These are phyloP conservation scores for Aspergillus awamori DNA, from an alignment of 2,329 filamentous ascomycete species.

Conservation along the genomic window DNA sequence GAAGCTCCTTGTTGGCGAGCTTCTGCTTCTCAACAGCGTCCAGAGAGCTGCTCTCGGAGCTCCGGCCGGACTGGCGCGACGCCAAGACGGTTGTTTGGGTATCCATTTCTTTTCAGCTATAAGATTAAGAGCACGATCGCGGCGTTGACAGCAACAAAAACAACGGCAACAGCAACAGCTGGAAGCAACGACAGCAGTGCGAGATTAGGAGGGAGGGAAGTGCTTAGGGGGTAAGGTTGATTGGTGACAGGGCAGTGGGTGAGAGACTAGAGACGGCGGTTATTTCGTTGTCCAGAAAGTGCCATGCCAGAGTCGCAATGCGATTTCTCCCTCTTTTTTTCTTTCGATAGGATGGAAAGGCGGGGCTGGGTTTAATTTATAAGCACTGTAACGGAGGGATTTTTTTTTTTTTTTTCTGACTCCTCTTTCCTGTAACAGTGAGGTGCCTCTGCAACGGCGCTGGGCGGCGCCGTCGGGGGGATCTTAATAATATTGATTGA, in stretches of 20 bases:
- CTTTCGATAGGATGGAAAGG: slow-evolving; percentile 12
- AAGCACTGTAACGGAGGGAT: slow-evolving; percentile 14
- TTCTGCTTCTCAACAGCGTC: slow-evolving; percentile 32
- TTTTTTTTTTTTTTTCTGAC: slow-evolving; percentile 20
- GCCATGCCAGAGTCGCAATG: slow-evolving; percentile 14
- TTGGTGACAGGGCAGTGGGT: neutral
- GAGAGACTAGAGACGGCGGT: slow-evolving; percentile 2
- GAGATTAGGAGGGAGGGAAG: neutral
- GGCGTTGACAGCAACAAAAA: neutral
- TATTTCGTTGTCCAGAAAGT: slow-evolving; percentile 7
- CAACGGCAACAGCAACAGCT: slow-evolving; percentile 1
- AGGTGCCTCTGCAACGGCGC: slow-evolving; percentile 8
- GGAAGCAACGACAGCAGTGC: neutral
- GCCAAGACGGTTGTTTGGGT: slow-evolving; percentile 23
- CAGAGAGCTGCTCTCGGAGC: slow-evolving; percentile 33
- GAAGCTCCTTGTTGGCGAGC: slow-evolving; percentile 14
- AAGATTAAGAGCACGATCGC: neutral
- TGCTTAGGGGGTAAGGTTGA: neutral
- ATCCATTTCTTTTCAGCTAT: slow-evolving; percentile 19
- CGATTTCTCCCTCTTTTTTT: slow-evolving; percentile 5
- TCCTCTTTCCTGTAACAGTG: slow-evolving; percentile 5
- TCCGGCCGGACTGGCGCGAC: slow-evolving; percentile 28
- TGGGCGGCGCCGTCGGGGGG: slow-evolving; percentile 16
- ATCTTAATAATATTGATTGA: slow-evolving; percentile 24
- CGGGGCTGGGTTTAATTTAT: slow-evolving; percentile 25